A percentile compares a stretch with the other conserved stretches of the same genome.
Evolutionary conservation across 495 filamentous ascomycete genomes (phyloP).

Genomic region (Podospora comata): DNA sequence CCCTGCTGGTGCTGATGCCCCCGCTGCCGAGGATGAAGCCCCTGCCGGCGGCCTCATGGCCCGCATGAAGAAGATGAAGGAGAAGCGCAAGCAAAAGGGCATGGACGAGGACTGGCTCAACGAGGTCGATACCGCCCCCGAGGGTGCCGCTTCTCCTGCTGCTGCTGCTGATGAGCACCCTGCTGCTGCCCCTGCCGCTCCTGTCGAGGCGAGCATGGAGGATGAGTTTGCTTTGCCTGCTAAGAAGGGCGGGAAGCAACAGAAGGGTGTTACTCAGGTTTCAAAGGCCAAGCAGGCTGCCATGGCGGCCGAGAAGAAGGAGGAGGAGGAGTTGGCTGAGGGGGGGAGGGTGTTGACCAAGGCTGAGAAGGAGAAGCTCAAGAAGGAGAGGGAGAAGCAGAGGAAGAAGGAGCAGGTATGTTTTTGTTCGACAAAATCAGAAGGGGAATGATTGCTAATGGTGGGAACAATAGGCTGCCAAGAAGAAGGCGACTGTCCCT

Average conservation of each 20-base stretch:
- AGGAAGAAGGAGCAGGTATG: slow-evolving; percentile 85
- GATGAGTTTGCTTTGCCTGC: slow-evolving; percentile 82
- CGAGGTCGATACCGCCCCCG: slow-evolving; percentile 56
- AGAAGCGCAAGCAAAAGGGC: slow-evolving; percentile 92
- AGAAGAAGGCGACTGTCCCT: slow-evolving; percentile 60
- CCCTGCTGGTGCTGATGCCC: slow-evolving; percentile 31
- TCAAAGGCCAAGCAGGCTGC: slow-evolving; percentile 47
- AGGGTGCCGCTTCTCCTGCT: slow-evolving; percentile 43
- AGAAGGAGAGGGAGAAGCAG: slow-evolving; percentile 94
- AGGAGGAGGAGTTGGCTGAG: slow-evolving; percentile 55
- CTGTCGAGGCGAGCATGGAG: slow-evolving; percentile 74
- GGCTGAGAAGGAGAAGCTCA: slow-evolving; percentile 93
- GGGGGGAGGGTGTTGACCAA: slow-evolving; percentile 76
- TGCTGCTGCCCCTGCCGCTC: slow-evolving; percentile 49
- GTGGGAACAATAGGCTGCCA: slow-evolving; percentile 51
- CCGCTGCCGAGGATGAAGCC: slow-evolving; percentile 52
- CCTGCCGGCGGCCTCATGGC: slow-evolving; percentile 73
- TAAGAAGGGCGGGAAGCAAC: slow-evolving; percentile 90
- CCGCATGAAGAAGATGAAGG: slow-evolving; percentile 81
- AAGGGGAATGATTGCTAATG: slow-evolving; percentile 16
- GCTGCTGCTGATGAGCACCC: slow-evolving; percentile 36
- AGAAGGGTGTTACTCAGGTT: slow-evolving; percentile 66
- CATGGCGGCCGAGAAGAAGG: slow-evolving; percentile 37
- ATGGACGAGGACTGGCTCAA: slow-evolving; percentile 72
- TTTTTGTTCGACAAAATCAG: neutral